Conservation (phyloP, 108 stramenopile species). For the Seminavis robusta region DNA sequence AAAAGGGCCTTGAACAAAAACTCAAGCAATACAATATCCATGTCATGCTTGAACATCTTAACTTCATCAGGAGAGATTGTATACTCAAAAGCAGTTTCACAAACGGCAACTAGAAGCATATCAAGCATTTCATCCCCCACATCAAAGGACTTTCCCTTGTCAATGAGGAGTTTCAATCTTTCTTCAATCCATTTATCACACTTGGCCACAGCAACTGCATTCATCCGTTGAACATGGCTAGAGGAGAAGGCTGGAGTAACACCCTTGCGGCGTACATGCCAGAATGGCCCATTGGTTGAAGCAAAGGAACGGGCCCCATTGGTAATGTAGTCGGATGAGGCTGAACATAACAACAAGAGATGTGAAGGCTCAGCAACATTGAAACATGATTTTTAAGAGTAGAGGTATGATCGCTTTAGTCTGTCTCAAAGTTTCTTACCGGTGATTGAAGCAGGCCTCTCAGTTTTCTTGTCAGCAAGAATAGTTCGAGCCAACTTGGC, state of each 20-base stretch:
- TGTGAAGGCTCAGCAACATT: too few relatives aligned
- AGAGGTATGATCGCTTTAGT: too few relatives aligned
- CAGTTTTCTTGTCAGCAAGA: too few relatives aligned
- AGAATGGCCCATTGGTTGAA: too few relatives aligned
- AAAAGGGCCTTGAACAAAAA: background rate
- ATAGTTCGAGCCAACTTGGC: too few relatives aligned
- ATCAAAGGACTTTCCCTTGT: slow-evolving; percentile 13
- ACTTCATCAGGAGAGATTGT: slow-evolving; percentile 8
- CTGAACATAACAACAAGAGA: too few relatives aligned
- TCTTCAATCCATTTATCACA: slow-evolving; percentile 17
- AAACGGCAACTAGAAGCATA: slow-evolving; percentile 19
- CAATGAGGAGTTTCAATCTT: background rate
- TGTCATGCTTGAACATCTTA: background rate
- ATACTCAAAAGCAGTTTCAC: slow-evolving; percentile 36
- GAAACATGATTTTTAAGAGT: too few relatives aligned
- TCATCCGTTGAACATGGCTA: slow-evolving; percentile 18
- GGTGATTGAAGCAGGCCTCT: too few relatives aligned
- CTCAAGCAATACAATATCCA: slow-evolving; percentile 3
- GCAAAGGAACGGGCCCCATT: too few relatives aligned
- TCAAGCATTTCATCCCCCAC: slow-evolving; percentile 13
- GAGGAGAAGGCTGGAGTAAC: slow-evolving; percentile 11
- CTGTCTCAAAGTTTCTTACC: too few relatives aligned
- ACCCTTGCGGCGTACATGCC: too few relatives aligned
- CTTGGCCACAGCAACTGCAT: background rate
- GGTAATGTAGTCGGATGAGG: too few relatives aligned